Evolutionary conservation across 768 basidiomycete genomes (phyloP).

Genomic region (Cystobasidium onofrii): DNA sequence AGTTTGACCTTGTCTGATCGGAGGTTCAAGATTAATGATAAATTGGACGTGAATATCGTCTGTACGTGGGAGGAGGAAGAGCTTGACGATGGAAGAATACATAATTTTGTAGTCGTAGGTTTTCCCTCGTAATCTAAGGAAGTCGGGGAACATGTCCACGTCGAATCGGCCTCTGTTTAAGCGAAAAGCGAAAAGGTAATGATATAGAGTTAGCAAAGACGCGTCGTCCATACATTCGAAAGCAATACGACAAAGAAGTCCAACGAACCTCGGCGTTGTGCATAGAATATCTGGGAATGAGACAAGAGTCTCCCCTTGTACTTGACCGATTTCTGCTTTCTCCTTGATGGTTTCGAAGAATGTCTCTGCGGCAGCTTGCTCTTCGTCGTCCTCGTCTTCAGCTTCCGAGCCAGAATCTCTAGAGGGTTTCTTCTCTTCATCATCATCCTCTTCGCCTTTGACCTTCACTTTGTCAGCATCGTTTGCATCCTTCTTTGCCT

Average conservation of each 20-base stretch:
- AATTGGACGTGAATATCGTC: constrained; percentile 93
- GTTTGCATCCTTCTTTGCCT: constrained; percentile 57
- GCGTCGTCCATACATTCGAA: too few relatives aligned
- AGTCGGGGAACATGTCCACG: constrained; percentile 94
- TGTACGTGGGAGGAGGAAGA: constrained; percentile 84
- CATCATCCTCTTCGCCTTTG: constrained; percentile 47
- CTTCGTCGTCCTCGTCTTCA: constrained; percentile 52
- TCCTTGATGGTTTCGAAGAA: constrained; percentile 97
- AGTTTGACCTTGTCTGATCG: constrained; percentile 96
- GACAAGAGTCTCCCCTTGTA: constrained; percentile 80
- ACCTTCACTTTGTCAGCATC: constrained; percentile 56
- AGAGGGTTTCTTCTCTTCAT: constrained; percentile 34
- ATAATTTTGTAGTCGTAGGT: constrained; percentile 98
- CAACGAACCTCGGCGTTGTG: constrained; percentile 63
- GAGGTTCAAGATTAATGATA: constrained; percentile 84
- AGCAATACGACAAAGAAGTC: too few relatives aligned
- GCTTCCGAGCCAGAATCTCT: constrained; percentile 40
- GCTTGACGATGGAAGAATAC: constrained; percentile 71
- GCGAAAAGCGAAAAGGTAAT: neutral
- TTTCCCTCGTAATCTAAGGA: constrained; percentile 89
- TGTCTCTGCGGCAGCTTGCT: constrained; percentile 85
- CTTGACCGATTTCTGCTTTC: constrained; percentile 85
- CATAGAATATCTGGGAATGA: constrained; percentile 93
- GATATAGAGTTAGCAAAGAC: neutral
- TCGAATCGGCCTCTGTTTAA: constrained; percentile 75